phyloP scores from a whole-genome alignment of 2,329 filamentous ascomycete genomes.

The Diaporthe citrichinensis region DNA sequence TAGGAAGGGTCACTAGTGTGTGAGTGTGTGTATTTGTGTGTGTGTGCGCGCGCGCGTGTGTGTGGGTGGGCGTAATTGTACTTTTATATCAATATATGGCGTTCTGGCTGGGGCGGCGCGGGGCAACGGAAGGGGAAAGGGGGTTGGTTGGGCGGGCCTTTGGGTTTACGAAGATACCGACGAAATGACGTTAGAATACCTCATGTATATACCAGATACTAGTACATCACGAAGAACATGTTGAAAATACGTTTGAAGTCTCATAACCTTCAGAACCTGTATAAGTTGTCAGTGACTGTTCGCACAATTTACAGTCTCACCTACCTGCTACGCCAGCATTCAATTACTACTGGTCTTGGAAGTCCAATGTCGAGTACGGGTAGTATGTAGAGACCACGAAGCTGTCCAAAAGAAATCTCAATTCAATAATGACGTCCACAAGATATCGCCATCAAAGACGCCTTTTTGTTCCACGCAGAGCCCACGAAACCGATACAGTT shows the following conservation, averaged over 20 bases:
- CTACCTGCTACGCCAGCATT: neutral
- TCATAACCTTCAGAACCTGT: neutral
- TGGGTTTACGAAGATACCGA: conserved; percentile 21
- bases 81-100: neutral
- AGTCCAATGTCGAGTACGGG: neutral
- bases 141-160: neutral
- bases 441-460: too few relatives aligned
- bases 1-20: neutral
- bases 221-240: conserved; percentile 16
- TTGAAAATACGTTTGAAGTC: neutral
- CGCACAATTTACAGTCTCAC: neutral
- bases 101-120: neutral
- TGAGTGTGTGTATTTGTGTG: neutral
- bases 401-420: too few relatives aligned
- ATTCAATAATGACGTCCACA: too few relatives aligned
- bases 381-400: too few relatives aligned
- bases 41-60: neutral
- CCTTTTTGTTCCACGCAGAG: too few relatives aligned
- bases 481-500: neutral
- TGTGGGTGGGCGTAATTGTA: neutral
- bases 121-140: neutral
- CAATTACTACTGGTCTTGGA: neutral
- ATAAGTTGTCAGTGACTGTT: neutral
- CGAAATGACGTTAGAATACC: conserved; percentile 4
- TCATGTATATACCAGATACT: conserved; percentile 21